Evolutionary conservation across 2,329 filamentous ascomycete species (phyloP).

Genomic region (Penicillium occitanis): DNA sequence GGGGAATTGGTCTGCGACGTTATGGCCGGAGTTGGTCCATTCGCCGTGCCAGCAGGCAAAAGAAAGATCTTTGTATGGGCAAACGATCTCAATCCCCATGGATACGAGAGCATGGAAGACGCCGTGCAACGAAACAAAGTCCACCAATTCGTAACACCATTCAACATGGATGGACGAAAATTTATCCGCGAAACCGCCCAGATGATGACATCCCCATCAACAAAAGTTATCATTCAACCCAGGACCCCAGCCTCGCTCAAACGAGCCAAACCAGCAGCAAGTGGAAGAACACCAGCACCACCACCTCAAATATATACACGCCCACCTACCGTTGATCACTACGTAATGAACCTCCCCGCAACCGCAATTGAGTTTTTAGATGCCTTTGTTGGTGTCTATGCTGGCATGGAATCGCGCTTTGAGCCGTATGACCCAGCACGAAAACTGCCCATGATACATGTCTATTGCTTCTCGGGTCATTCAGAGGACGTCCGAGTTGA

Average conservation of each 20-base stretch:
- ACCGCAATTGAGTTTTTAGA: conserved; percentile 81
- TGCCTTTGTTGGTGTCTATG: conserved; percentile 75
- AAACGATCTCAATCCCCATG: conserved; percentile 94
- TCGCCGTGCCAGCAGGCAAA: conserved; percentile 87
- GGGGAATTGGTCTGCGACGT: conserved; percentile 93
- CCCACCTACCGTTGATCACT: conserved; percentile 81
- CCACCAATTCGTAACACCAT: conserved; percentile 69
- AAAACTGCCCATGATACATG: conserved; percentile 78
- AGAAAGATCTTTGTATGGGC: conserved; percentile 91
- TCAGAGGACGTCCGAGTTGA: conserved; percentile 68
- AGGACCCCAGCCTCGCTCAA: conserved; percentile 35
- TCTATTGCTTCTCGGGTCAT: conserved; percentile 91
- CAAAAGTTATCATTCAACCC: conserved; percentile 53
- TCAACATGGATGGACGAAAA: conserved; percentile 75
- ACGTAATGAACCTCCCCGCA: conserved; percentile 96
- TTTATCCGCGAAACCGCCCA: conserved; percentile 75
- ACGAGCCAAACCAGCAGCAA: conserved; percentile 26
- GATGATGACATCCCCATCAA: conserved; percentile 49
- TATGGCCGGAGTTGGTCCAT: conserved; percentile 96
- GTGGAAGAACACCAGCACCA: conserved; percentile 19
- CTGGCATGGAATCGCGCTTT: conserved; percentile 67
- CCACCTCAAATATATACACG: conserved; percentile 32
- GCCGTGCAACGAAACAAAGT: conserved; percentile 80
- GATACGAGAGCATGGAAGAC: conserved; percentile 68
- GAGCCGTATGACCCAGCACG: conserved; percentile 54